These are phyloP conservation scores for Globisporangium spinosum DNA, from an alignment of 352 stramenopile species.

Conservation along the genomic window DNA sequence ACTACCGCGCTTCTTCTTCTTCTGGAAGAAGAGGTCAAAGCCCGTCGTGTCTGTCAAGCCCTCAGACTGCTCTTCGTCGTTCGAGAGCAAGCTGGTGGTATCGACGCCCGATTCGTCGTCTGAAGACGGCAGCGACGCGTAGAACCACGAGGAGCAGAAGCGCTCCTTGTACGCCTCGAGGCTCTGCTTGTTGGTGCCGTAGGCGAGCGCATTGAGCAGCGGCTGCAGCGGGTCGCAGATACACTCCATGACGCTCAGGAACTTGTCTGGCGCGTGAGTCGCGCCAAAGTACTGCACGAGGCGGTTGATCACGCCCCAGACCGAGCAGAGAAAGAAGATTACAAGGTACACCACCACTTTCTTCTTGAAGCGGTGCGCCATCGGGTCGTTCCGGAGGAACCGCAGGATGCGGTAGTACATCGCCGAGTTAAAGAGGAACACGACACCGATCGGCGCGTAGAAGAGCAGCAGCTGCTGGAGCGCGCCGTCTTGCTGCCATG, in stretches of 20 bases:
- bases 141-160: constrained; percentile 62
- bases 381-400: constrained; percentile 60
- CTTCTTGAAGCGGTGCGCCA: constrained; percentile 48
- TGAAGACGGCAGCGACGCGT: constrained; percentile 54
- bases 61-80: constrained; percentile 16
- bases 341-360: constrained; percentile 65
- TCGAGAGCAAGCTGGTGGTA: constrained; percentile 33
- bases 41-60: background rate
- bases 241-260: constrained; percentile 61
- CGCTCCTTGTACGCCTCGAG: constrained; percentile 69
- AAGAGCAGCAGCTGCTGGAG: constrained; percentile 64
- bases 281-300: constrained; percentile 53
- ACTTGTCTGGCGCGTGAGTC: constrained; percentile 46
- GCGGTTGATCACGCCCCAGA: constrained; percentile 69
- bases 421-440: constrained; percentile 66
- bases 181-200: constrained; percentile 70
- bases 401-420: constrained; percentile 60
- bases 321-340: constrained; percentile 68
- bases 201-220: constrained; percentile 60
- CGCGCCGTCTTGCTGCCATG: constrained; percentile 48
- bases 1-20: constrained; percentile 9
- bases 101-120: constrained; percentile 65
- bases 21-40: constrained; percentile 13
- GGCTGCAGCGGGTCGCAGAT: constrained; percentile 72
- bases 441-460: constrained; percentile 52